Base-by-base conservation (phyloP, 2,329 filamentous ascomycete genomes). In the Aspergillus phoenicis region DNA sequence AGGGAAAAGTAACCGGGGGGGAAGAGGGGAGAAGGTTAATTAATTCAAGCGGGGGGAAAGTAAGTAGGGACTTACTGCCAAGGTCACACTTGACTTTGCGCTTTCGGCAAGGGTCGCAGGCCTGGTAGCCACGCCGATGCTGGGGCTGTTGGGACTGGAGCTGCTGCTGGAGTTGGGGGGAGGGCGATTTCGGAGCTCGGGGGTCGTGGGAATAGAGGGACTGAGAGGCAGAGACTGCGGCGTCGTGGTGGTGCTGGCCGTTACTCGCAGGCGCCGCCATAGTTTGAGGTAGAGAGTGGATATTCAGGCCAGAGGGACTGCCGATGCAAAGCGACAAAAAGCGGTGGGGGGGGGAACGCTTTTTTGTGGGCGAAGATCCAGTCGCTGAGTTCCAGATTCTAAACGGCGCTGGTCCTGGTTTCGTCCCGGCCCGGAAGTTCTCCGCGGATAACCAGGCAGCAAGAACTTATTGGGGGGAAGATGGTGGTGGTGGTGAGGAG, bases 31-130 rank as follows among this genome's bases (percentile, higher is more conserved):
- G 52, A 53, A 28, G 48, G 45, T 59, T 28, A 55, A 36, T 36
- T 15, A 13, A 36, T 13, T 36, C 43, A 36, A 53, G 55, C 33
- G 43, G 30, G 61, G 59, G 56, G 48, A 11, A 36, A 36, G 33
- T 13, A 39, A 15, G 41, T 49, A 20, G 54, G 62, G 56, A 65
- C 77, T 59, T 74, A 81, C 79, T 81, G 65, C 79, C 79, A 58
- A 81, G 68, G 66, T 81, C 80, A 64, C 80, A 81, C 66, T 81
- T 81, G 62, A 82, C 79, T 66, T 81, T 81, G 63, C 80, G 78
- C 65, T 80, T 80, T 60, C 79, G 78, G 67, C 80, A 81, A 30
- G 78, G 77, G 69, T 81, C 79, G 70, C 80, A 81, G 47, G 80
- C 80, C 72, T 82, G 80, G 61, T 82, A 82, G 61, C 78, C 78